These are phyloP conservation scores for Castanea crenata DNA, from an alignment of 306 rosid species.

Conservation along the genomic window DNA sequence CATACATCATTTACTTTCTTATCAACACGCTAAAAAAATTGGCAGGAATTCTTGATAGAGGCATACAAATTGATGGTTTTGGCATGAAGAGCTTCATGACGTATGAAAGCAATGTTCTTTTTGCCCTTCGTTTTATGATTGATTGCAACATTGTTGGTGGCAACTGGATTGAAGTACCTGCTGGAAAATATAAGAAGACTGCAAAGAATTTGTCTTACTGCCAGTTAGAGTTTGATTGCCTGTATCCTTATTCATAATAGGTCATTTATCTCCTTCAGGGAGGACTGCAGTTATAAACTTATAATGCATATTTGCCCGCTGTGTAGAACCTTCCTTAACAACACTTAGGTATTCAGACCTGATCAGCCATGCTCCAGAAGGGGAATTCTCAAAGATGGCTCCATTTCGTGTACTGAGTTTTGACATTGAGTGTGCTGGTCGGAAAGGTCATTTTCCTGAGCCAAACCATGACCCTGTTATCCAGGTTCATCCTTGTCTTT, in stretches of 20 bases:
- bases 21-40: conserved; percentile 24
- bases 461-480: conserved; percentile 94
- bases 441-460: conserved; percentile 98
- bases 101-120: conserved; percentile 97
- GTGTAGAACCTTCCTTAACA: conserved; percentile 43
- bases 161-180: conserved; percentile 92
- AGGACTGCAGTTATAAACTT: conserved; percentile 11
- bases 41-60: conserved; percentile 94
- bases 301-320: conserved; percentile 1
- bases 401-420: conserved; percentile 97
- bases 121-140: conserved; percentile 96
- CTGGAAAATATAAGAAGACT: conserved; percentile 70
- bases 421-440: conserved; percentile 99
- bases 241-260: conserved; percentile 64
- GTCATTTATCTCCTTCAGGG: background rate
- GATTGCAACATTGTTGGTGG: conserved; percentile 94
- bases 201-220: conserved; percentile 57
- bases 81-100: conserved; percentile 92
- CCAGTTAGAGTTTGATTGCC: conserved; percentile 87
- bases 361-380: conserved; percentile 92
- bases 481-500: conserved; percentile 53
- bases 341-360: conserved; percentile 71
- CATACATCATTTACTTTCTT: conserved; percentile 10
- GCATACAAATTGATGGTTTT: conserved; percentile 84
- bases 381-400: conserved; percentile 95